These are phyloP conservation scores for Agaricus blazei DNA, from an alignment of 768 basidiomycete species.

Conservation along the genomic window DNA sequence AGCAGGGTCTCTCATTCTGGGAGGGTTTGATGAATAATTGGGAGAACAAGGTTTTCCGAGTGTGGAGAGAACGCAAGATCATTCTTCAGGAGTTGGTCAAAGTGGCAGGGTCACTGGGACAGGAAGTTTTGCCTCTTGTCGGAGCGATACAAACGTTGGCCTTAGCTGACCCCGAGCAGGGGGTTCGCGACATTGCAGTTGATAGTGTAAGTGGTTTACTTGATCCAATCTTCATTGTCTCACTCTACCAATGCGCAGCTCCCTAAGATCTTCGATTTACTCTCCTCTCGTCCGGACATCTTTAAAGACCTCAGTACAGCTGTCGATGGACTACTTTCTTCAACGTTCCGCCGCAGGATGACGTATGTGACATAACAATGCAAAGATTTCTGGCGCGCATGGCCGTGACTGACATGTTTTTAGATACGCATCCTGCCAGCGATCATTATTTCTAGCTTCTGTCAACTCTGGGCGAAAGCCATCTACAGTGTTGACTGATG, in stretches of 20 bases:
- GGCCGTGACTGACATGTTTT: slow-evolving; percentile 11
- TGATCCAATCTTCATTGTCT: background rate
- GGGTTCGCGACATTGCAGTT: slow-evolving; percentile 77
- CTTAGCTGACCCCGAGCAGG: slow-evolving; percentile 62
- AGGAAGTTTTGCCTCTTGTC: slow-evolving; percentile 41
- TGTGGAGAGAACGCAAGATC: slow-evolving; percentile 81
- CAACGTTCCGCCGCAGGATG: slow-evolving; percentile 48
- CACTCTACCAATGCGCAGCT: slow-evolving; percentile 31
- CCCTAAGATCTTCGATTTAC: slow-evolving; percentile 31
- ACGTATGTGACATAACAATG: slow-evolving; percentile 45
- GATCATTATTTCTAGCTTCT: slow-evolving; percentile 44
- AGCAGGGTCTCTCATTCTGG: slow-evolving; percentile 41
- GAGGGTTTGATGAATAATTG: slow-evolving; percentile 46
- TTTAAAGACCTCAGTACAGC: slow-evolving; percentile 34
- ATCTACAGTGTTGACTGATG: slow-evolving; percentile 35
- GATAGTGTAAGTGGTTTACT: slow-evolving; percentile 44
- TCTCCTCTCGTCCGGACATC: slow-evolving; percentile 28
- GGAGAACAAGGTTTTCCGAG: slow-evolving; percentile 51
- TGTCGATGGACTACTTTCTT: slow-evolving; percentile 20
- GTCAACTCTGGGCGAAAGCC: slow-evolving; percentile 24
- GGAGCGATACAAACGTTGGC: slow-evolving; percentile 40
- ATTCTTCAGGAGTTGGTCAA: slow-evolving; percentile 51
- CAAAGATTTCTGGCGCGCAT: background rate
- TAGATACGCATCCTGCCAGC: slow-evolving; percentile 74
- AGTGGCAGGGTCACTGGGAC: slow-evolving; percentile 37